Evolutionary conservation across 331 rosid genomes (phyloP), one percentile per base, ranked within the genome.

Genomic region (Ulmus americana): DNA sequence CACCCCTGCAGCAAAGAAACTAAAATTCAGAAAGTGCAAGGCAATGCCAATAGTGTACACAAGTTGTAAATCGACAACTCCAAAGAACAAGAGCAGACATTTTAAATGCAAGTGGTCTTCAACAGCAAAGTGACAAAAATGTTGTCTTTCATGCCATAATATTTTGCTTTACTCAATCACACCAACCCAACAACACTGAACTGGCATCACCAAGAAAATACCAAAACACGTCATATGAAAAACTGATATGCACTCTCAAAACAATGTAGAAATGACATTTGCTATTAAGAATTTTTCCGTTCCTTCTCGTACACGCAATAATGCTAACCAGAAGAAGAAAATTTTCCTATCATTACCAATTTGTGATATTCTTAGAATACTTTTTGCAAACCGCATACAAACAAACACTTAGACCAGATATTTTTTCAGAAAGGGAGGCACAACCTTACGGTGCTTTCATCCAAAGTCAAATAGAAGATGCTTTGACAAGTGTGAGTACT

Each of bases 1-100:
- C 86, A 1, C 77, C 90, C 49, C 82, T 84, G 70, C 47, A 10
- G 79, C 57, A 48, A 50, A 49, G 18, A 59, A 28, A 59, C 64
- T 59, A n/a, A 40, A 58, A 42, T 13, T 59, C 48, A 42, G 48
- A 39, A 38, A 14, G 22, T 10, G 7, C 22, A 38, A 59, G 38
- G 47, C 64, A 59, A 59, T 11, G 47, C 64, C 47, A 59, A 46
- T 11, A 39, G 64, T 59, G 64, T n/a, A 41, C 16, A 39, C 35
- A n/a, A 35, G 64, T 59, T 1, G 58, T 58, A 58, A 59, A 42
- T 40, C 22, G 42, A 38, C 2, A 20, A 53, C 35, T 40, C 49
- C 64, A 42, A 38, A 59, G 48, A 1, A 59, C 64, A 59, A 42
- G 45, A n/a, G 64, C 9, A 40, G 48, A 59, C 40, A 28, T 28